Evolutionary conservation across 2,329 filamentous ascomycete species (phyloP).

Genomic region (Alternaria infectoria): DNA sequence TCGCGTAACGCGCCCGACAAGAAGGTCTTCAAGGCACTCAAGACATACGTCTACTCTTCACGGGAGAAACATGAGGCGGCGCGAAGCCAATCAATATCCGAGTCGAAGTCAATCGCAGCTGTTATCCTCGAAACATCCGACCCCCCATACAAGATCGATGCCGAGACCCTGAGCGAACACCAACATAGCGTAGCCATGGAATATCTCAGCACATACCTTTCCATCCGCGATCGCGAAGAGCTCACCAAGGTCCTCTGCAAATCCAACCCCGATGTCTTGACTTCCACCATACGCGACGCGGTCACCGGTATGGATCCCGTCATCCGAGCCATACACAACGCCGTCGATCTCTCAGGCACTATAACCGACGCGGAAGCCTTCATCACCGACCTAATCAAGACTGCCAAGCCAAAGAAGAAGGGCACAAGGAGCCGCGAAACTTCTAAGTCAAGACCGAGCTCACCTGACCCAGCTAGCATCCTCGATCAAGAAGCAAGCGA

Average conservation of each 20-base stretch:
- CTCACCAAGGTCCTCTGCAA: conserved; percentile 72
- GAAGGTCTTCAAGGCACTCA: conserved; percentile 67
- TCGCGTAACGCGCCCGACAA: conserved; percentile 64
- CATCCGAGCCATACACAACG: conserved; percentile 73
- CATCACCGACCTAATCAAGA: conserved; percentile 72
- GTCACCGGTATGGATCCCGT: conserved; percentile 76
- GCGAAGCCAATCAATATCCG: conserved; percentile 61
- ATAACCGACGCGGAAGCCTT: conserved; percentile 72
- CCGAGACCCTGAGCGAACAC: conserved; percentile 59
- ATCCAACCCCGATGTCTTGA: conserved; percentile 74
- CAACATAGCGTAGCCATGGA: conserved; percentile 71
- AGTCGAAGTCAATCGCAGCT: conserved; percentile 67
- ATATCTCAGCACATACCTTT: conserved; percentile 74
- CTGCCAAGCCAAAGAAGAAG: conserved; percentile 49
- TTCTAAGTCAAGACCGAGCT: conserved; percentile 29
- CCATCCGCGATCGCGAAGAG: conserved; percentile 74
- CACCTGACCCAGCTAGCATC: conserved; percentile 31
- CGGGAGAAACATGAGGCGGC: conserved; percentile 65
- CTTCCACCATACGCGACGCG: conserved; percentile 67
- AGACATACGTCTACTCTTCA: conserved; percentile 61
- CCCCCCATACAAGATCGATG: conserved; percentile 49
- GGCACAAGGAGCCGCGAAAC: conserved; percentile 29
- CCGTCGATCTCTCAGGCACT: conserved; percentile 73
- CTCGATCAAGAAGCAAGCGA: conserved; percentile 28
- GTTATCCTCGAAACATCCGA: conserved; percentile 65